phyloP scores from a whole-genome alignment of 2,329 filamentous ascomycete species.

The Pseudogymnoascus destructans region DNA sequence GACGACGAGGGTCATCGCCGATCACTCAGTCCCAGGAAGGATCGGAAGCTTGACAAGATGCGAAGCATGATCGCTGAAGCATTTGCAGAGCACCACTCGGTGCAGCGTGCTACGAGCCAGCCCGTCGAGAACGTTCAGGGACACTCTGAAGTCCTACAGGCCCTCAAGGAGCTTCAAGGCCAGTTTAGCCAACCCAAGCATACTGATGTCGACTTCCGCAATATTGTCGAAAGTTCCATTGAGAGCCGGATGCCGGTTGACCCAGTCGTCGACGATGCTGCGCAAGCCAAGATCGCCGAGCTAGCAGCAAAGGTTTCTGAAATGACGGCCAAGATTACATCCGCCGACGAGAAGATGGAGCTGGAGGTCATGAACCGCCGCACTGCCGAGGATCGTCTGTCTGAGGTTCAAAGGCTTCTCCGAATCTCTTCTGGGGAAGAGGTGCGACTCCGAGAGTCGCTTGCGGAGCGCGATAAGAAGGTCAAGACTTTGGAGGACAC shows the following conservation, averaged over 20 bases:
- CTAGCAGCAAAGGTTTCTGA: constrained; percentile 46
- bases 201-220: constrained; percentile 41
- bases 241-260: constrained; percentile 42
- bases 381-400: constrained; percentile 57
- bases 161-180: constrained; percentile 49
- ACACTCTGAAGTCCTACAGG: constrained; percentile 46
- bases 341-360: constrained; percentile 50
- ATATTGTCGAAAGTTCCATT: constrained; percentile 50
- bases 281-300: constrained; percentile 15
- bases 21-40: constrained; percentile 63
- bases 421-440: constrained; percentile 57
- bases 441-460: constrained; percentile 47
- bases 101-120: constrained; percentile 23
- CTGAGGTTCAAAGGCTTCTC: constrained; percentile 58
- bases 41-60: constrained; percentile 74
- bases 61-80: constrained; percentile 61
- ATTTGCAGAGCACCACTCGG: constrained; percentile 41
- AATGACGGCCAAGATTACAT: constrained; percentile 53
- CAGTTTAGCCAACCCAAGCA: constrained; percentile 36
- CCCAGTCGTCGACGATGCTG: constrained; percentile 31
- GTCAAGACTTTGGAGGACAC: constrained; percentile 46
- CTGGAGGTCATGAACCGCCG: constrained; percentile 50
- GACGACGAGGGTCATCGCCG: constrained; percentile 51
- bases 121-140: constrained; percentile 19
- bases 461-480: constrained; percentile 57